A percentile compares a stretch with the other conserved stretches of the same genome.
Evolutionary conservation across 2,329 filamentous ascomycete genomes (phyloP).

Genomic region (Fusarium napiforme): DNA sequence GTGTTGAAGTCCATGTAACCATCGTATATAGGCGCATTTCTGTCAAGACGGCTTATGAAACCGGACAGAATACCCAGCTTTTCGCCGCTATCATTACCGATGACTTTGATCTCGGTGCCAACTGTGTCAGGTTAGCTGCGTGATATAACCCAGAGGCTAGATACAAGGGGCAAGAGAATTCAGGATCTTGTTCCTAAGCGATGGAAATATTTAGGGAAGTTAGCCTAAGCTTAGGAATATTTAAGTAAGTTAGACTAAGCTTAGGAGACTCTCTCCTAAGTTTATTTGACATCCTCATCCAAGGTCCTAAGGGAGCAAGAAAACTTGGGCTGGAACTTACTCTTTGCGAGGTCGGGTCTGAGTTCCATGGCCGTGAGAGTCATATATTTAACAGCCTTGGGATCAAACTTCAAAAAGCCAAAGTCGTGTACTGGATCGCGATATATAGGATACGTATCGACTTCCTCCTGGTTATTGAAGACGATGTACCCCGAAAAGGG

Average conservation of each 20-base stretch:
- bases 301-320: too few relatives aligned
- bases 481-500: slow-evolving; percentile 98
- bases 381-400: slow-evolving; percentile 97
- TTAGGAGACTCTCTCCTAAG: neutral
- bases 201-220: neutral
- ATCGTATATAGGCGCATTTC: slow-evolving; percentile 97
- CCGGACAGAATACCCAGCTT: slow-evolving; percentile 68
- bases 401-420: slow-evolving; percentile 94
- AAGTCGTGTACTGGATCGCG: slow-evolving; percentile 99
- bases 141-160: too few relatives aligned
- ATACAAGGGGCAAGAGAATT: neutral
- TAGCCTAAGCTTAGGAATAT: neutral
- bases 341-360: slow-evolving; percentile 23
- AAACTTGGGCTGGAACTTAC: neutral
- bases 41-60: slow-evolving; percentile 93
- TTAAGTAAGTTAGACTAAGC: neutral
- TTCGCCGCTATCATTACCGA: slow-evolving; percentile 29
- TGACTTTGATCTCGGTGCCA: slow-evolving; percentile 31
- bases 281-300: neutral
- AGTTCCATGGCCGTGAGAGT: slow-evolving; percentile 63
- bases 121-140: neutral
- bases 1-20: slow-evolving; percentile 98
- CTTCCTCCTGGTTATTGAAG: slow-evolving; percentile 98
- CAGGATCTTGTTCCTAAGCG: neutral
- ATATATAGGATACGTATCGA: slow-evolving; percentile 95